A percentile compares a stretch with the other conserved stretches of the same genome.
These are phyloP conservation scores for Trichophyton verrucosum DNA, from an alignment of 2,329 filamentous ascomycete genomes.

Conservation along the genomic window DNA sequence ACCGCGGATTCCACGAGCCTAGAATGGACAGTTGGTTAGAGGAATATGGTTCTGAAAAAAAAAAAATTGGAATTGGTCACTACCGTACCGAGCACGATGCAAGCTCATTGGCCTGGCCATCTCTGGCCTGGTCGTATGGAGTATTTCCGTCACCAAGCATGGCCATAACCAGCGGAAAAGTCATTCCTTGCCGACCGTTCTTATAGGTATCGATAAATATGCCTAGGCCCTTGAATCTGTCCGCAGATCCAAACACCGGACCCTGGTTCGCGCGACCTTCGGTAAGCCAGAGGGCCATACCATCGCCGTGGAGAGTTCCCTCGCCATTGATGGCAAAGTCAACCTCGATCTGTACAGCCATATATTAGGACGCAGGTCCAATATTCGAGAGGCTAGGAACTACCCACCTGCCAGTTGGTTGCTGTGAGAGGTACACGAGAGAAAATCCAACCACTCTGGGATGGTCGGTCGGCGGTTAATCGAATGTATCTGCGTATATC, in stretches of 20 bases:
- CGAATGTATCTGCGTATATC: constrained; percentile 62
- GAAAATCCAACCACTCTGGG: constrained; percentile 86
- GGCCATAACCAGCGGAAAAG: constrained; percentile 97
- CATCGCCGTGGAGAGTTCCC: constrained; percentile 85
- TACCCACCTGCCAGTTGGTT: constrained; percentile 80
- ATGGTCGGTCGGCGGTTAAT: constrained; percentile 78
- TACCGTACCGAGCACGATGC: constrained; percentile 70
- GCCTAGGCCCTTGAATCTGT: constrained; percentile 86
- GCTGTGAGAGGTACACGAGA: constrained; percentile 88
- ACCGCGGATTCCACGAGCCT: constrained; percentile 76
- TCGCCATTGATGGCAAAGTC: constrained; percentile 90
- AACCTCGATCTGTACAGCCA: constrained; percentile 54
- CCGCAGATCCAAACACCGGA: constrained; percentile 73
- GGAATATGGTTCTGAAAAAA: too few species aligned
- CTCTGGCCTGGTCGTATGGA: constrained; percentile 80
- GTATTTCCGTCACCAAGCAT: constrained; percentile 92
- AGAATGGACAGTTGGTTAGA: neutral
- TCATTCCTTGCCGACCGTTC: constrained; percentile 90
- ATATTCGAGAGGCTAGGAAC: neutral
- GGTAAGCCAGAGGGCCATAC: constrained; percentile 95
- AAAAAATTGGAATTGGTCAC: neutral
- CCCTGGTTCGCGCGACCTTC: constrained; percentile 74
- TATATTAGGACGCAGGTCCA: neutral
- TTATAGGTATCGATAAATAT: constrained; percentile 99
- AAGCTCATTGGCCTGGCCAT: constrained; percentile 85